Conservation (phyloP, 2,329 filamentous ascomycete genomes). For the Xenoacremonium recifei region DNA sequence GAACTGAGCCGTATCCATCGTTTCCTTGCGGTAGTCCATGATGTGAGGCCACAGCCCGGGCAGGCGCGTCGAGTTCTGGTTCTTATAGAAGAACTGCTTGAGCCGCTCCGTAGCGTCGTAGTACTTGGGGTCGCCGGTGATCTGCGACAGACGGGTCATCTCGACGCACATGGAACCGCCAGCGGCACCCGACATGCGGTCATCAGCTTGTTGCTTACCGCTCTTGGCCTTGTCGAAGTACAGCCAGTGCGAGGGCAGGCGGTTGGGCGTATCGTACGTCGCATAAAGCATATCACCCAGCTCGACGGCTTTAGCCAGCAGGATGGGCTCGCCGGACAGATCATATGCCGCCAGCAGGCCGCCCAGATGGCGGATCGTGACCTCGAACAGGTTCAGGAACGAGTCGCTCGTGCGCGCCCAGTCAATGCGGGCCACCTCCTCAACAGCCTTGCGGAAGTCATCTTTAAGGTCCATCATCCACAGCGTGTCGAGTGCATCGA, state of each 20-base stretch:
- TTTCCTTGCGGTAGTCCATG: slow-evolving; percentile 60
- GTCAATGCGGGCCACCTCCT: slow-evolving; percentile 49
- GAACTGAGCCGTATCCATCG: slow-evolving; percentile 37
- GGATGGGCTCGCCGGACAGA: slow-evolving; percentile 43
- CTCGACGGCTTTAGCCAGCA: slow-evolving; percentile 52
- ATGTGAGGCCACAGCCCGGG: slow-evolving; percentile 72
- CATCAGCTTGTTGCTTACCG: slow-evolving; percentile 36
- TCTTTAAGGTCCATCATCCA: slow-evolving; percentile 58
- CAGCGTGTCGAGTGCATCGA: slow-evolving; percentile 59
- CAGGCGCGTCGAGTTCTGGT: slow-evolving; percentile 64
- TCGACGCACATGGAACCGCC: slow-evolving; percentile 69
- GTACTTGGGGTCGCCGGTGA: slow-evolving; percentile 71
- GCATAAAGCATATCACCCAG: slow-evolving; percentile 53
- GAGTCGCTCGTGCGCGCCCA: slow-evolving; percentile 46
- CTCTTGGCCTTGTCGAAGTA: slow-evolving; percentile 41
- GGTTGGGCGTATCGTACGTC: slow-evolving; percentile 54
- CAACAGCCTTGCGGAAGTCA: slow-evolving; percentile 54
- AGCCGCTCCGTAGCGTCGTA: slow-evolving; percentile 75
- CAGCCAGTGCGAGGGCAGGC: slow-evolving; percentile 47
- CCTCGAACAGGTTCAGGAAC: slow-evolving; percentile 61
- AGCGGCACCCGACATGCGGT: slow-evolving; percentile 42
- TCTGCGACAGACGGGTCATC: slow-evolving; percentile 71
- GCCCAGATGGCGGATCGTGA: slow-evolving; percentile 56
- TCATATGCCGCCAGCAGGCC: slow-evolving; percentile 53
- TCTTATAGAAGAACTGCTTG: slow-evolving; percentile 63